Evolutionary conservation across 1,284 basidiomycete genomes (phyloP).

Genomic region (Fistulina hepatica): DNA sequence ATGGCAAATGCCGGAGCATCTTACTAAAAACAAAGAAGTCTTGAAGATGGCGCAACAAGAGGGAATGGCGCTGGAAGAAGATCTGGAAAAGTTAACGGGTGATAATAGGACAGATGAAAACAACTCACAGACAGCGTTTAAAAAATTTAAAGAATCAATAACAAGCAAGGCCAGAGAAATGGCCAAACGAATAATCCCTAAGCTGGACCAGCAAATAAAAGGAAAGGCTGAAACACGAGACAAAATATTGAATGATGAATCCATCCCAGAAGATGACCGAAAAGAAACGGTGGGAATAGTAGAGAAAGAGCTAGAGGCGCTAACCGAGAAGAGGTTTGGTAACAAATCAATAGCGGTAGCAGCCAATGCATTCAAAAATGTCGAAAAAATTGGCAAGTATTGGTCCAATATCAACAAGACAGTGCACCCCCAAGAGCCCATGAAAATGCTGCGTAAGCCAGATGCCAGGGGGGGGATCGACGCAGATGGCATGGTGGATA

Average conservation of each 20-base stretch:
- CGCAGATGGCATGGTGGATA: no score
- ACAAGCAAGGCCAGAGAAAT: neutral
- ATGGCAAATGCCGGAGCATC: constrained; percentile 9
- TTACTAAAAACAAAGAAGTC: constrained; percentile 5
- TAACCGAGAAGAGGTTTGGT: constrained; percentile 2
- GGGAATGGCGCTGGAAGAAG: neutral
- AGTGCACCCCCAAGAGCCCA: constrained; percentile 6
- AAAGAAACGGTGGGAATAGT: no score
- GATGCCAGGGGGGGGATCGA: no score
- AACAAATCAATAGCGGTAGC: constrained; percentile 4
- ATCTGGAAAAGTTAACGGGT: neutral
- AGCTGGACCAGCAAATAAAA: neutral
- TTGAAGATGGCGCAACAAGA: neutral
- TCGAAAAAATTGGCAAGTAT: constrained; percentile 4
- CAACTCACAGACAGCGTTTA: neutral
- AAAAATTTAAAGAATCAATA: neutral
- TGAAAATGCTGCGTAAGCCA: constrained; percentile 5
- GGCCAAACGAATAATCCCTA: neutral
- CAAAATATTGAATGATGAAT: no score
- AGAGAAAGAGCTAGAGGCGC: no score
- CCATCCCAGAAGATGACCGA: no score
- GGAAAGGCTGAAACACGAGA: no score
- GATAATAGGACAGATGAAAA: neutral
- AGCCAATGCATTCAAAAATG: neutral
- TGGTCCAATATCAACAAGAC: constrained; percentile 13